These are phyloP conservation scores for Calocybe cyanea DNA, from an alignment of 768 basidiomycete genomes.

Conservation along the genomic window DNA sequence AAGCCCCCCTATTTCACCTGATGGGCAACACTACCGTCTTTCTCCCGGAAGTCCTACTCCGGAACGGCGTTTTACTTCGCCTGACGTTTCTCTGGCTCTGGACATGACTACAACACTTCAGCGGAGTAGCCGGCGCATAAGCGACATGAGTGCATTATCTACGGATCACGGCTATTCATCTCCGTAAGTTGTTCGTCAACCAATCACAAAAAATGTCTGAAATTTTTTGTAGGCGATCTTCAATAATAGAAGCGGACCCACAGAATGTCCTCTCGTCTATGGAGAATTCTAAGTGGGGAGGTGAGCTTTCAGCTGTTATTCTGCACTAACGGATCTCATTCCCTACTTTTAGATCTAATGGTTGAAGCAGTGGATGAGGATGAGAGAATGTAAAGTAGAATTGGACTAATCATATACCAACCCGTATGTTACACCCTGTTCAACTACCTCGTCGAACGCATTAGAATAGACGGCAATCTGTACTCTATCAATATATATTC, in stretches of 20 bases:
- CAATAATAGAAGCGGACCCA: slow-evolving; percentile 39
- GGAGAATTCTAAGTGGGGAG: slow-evolving; percentile 70
- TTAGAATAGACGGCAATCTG: slow-evolving; percentile 16
- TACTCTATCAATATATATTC: slow-evolving; percentile 11
- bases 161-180: slow-evolving; percentile 44
- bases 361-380: slow-evolving; percentile 44
- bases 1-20: slow-evolving; percentile 33
- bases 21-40: slow-evolving; percentile 17
- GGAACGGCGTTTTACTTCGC: slow-evolving; percentile 30
- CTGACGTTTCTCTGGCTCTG: slow-evolving; percentile 44
- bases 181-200: slow-evolving; percentile 30
- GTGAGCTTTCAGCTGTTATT: slow-evolving; percentile 31
- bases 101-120: slow-evolving; percentile 48
- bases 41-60: slow-evolving; percentile 38
- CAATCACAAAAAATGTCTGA: slow-evolving; percentile 6
- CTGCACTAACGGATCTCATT: slow-evolving; percentile 17
- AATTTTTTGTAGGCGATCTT: slow-evolving; percentile 27
- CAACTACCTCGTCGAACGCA: slow-evolving; percentile 8
- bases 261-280: slow-evolving; percentile 54
- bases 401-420: slow-evolving; percentile 10
- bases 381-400: slow-evolving; percentile 20
- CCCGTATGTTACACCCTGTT: too few relatives aligned
- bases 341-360: slow-evolving; percentile 31
- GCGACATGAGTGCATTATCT: slow-evolving; percentile 60
- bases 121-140: slow-evolving; percentile 48